phyloP scores from a whole-genome alignment of 331 rosid species.

The Pyracantha coccinea region DNA sequence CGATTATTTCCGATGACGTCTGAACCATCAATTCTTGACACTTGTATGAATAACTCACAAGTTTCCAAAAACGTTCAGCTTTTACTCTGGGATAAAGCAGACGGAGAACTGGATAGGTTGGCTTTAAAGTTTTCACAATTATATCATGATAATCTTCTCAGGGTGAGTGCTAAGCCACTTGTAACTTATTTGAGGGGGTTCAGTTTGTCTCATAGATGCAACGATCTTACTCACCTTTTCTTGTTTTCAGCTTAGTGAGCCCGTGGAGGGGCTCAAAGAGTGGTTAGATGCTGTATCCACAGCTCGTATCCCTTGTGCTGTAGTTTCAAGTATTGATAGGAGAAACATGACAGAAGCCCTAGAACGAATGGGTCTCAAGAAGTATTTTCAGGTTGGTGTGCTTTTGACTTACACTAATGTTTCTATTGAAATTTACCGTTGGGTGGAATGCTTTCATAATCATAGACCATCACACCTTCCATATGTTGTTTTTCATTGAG shows the following conservation, averaged over 20 bases:
- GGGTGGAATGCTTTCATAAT: background rate
- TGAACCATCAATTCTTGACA: background rate
- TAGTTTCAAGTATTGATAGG: constrained; percentile 90
- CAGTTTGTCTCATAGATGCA: constrained; percentile 1
- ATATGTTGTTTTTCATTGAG: background rate
- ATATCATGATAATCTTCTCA: constrained; percentile 67
- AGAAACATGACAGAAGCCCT: constrained; percentile 64
- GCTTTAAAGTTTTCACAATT: constrained; percentile 74
- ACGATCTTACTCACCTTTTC: background rate
- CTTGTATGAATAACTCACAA: constrained; percentile 10
- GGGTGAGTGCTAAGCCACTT: constrained; percentile 37
- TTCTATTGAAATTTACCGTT: background rate
- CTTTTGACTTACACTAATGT: background rate
- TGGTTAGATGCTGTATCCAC: constrained; percentile 91
- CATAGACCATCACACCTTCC: background rate
- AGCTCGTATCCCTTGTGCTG: constrained; percentile 92
- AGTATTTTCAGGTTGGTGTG: constrained; percentile 81
- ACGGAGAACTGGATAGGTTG: constrained; percentile 54
- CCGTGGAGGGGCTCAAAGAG: constrained; percentile 75
- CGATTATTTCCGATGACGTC: background rate
- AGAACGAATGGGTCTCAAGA: constrained; percentile 63
- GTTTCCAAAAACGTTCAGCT: constrained; percentile 45
- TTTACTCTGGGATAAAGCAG: constrained; percentile 48
- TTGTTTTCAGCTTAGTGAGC: constrained; percentile 52
- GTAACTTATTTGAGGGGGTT: constrained; percentile 1